Percentiles rank a stretch among this genome's conserved stretches.
phyloP scores from a whole-genome alignment of 805 yeast genomes.

The Ogataea salicorniae region DNA sequence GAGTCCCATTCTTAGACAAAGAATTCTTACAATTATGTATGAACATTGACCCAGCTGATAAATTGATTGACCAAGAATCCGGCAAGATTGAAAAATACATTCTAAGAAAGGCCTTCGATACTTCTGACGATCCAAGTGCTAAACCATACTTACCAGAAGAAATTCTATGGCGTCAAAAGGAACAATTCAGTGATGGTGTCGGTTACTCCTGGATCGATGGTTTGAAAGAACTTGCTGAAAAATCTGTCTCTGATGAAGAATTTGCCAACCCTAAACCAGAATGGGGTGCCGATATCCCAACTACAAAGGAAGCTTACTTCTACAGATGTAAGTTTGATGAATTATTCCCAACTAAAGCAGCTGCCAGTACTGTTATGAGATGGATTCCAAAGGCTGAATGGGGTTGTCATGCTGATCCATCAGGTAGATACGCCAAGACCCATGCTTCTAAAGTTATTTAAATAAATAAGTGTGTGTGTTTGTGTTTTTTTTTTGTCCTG shows the following conservation, averaged over 20 bases:
- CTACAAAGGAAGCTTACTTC: slow-evolving; percentile 99
- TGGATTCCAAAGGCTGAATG: slow-evolving; percentile 99
- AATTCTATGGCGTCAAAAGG: slow-evolving; percentile 99
- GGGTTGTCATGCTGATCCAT: slow-evolving; percentile 99
- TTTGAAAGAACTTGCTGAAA: slow-evolving; percentile 91
- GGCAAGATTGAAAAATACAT: slow-evolving; percentile 93
- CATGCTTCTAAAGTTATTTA: slow-evolving; percentile 62
- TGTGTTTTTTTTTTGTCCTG: not conserved
- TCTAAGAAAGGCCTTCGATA: slow-evolving; percentile 96
- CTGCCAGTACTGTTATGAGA: slow-evolving; percentile 96
- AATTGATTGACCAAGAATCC: slow-evolving; percentile 65
- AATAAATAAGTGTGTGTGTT: not conserved
- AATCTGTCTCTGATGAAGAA: slow-evolving; percentile 81
- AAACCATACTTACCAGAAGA: slow-evolving; percentile 93
- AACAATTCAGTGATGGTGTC: slow-evolving; percentile 98
- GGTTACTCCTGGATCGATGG: slow-evolving; percentile 99
- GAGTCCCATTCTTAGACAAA: slow-evolving; percentile 98
- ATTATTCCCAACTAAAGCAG: slow-evolving; percentile 84
- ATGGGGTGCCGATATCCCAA: slow-evolving; percentile 94
- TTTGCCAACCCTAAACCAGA: slow-evolving; percentile 86
- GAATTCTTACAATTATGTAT: slow-evolving; percentile 85
- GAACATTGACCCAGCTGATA: slow-evolving; percentile 93
- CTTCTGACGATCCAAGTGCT: slow-evolving; percentile 69
- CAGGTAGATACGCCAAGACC: slow-evolving; percentile 92
- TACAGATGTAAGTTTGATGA: slow-evolving; percentile 96